Evolutionary conservation across 179 eudicot species (phyloP).

Genomic region (Amaranthus tricolor): DNA sequence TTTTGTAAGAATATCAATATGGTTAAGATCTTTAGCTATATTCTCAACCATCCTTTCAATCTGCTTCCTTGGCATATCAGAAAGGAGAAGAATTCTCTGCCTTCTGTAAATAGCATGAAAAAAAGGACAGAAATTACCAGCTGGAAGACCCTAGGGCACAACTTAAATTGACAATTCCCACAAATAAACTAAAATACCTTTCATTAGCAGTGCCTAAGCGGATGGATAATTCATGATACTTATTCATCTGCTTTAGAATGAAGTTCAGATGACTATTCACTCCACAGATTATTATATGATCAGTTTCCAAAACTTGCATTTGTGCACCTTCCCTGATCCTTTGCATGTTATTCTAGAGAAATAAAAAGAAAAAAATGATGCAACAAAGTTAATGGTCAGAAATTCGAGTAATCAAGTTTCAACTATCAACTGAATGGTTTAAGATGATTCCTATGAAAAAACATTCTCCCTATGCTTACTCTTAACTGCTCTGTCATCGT

Average conservation of each 20-base stretch:
- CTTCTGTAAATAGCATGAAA: constrained; percentile 46
- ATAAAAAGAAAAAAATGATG: constrained; percentile 5
- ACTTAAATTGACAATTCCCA: background rate
- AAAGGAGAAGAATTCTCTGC: constrained; percentile 89
- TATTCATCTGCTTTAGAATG: constrained; percentile 84
- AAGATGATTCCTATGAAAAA: constrained; percentile 8
- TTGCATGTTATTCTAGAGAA: constrained; percentile 82
- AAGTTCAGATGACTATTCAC: constrained; percentile 75
- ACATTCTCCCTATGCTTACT: constrained; percentile 45
- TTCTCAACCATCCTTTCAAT: constrained; percentile 77
- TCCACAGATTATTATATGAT: constrained; percentile 94
- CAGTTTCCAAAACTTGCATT: constrained; percentile 87
- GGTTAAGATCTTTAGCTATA: constrained; percentile 77
- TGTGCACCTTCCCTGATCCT: constrained; percentile 93
- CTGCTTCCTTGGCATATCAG: constrained; percentile 91
- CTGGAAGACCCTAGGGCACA: background rate
- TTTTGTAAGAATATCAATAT: constrained; percentile 81
- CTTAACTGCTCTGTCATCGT: constrained; percentile 98
- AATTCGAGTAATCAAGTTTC: constrained; percentile 26
- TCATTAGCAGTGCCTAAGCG: constrained; percentile 85
- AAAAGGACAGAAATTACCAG: constrained; percentile 9
- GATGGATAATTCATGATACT: constrained; percentile 85
- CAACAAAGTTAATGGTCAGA: constrained; percentile 3
- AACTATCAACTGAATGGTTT: constrained; percentile 13
- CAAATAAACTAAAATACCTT: constrained; percentile 45